These are phyloP conservation scores for Phyllosticta citribraziliensis DNA, from an alignment of 2,329 filamentous ascomycete species.

Conservation along the genomic window DNA sequence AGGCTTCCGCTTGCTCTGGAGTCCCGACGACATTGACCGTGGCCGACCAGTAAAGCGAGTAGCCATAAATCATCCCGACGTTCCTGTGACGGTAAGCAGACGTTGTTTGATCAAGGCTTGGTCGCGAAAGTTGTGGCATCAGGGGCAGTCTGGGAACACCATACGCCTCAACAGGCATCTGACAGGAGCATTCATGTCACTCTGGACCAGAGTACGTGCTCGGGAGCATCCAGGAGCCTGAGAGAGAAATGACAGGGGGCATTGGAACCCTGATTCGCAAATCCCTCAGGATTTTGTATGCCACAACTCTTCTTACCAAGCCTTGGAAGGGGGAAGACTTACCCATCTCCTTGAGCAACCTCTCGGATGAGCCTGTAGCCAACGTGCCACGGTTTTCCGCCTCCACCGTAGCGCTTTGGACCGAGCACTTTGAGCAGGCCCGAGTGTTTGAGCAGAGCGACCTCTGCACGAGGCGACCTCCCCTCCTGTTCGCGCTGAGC, in stretches of 20 bases:
- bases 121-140: too few relatives aligned
- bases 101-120: neutral
- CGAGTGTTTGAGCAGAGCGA: constrained; percentile 42
- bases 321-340: neutral
- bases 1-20: constrained; percentile 48
- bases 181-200: too few relatives aligned
- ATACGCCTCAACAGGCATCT: too few relatives aligned
- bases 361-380: constrained; percentile 52
- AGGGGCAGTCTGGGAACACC: too few relatives aligned
- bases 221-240: neutral
- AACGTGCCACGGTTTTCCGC: constrained; percentile 44
- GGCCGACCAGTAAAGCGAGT: constrained; percentile 55
- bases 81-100: constrained; percentile 25
- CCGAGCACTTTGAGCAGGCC: constrained; percentile 43
- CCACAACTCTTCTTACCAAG: too few relatives aligned
- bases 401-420: constrained; percentile 42
- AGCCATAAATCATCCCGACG: constrained; percentile 56
- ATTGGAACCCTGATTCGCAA: too few relatives aligned
- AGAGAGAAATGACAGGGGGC: too few relatives aligned
- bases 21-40: constrained; percentile 53
- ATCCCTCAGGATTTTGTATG: too few relatives aligned
- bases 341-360: constrained; percentile 55
- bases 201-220: too few relatives aligned
- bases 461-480: constrained; percentile 42
- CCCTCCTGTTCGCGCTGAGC: constrained; percentile 41